Evolutionary conservation across 768 basidiomycete genomes (phyloP), one percentile per base, ranked within the genome.

Genomic region (Tephrocybe sp.): DNA sequence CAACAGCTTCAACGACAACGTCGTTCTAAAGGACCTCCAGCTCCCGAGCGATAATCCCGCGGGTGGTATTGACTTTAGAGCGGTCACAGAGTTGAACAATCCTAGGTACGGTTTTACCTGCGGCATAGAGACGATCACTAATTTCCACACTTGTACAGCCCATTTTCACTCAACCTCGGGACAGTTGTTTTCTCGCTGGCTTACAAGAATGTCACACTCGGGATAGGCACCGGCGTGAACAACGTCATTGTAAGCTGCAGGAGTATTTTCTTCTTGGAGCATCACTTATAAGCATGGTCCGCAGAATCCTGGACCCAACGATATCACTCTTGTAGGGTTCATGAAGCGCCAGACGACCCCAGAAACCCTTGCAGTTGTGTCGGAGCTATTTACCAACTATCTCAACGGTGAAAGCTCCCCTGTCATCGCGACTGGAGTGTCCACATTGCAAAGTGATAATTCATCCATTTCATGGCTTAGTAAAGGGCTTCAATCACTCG

Each of bases 151-250:
- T 18, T 34, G 5, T 37, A 12, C 51, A 86, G 84, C 58, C 85
- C 87, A 0, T 89, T 90, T 63, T 68, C 77, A n/a, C 73, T 90
- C 50, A 71, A 80, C 58, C 74, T 90, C 34, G 88, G 87, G 26
- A 85, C 84, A 0, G 80, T 85, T 5, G 67, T 80, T 3, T 88
- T 89, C 59, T 74, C 74, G 50, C 71, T 90, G 23, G 69, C 71
- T 18, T 90, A 86, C 65, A 63, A 81, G 37, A 75, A 72, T 39
- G 74, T 84, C 17, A 70, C 72, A 45, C 68, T 88, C 38, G 86
- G 86, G 24, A 65, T 66, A 23, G 86, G 86, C 15, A 75, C 74
- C 2, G 76, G 80, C 21, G 63, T 66, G 1, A 71, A 82, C 48
- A 80, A 80, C 2, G 58, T 66, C 11, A 74, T 88, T 51, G 85